Conservation (phyloP, 2,329 filamentous ascomycete genomes). For the Hypoxylon sp. region DNA sequence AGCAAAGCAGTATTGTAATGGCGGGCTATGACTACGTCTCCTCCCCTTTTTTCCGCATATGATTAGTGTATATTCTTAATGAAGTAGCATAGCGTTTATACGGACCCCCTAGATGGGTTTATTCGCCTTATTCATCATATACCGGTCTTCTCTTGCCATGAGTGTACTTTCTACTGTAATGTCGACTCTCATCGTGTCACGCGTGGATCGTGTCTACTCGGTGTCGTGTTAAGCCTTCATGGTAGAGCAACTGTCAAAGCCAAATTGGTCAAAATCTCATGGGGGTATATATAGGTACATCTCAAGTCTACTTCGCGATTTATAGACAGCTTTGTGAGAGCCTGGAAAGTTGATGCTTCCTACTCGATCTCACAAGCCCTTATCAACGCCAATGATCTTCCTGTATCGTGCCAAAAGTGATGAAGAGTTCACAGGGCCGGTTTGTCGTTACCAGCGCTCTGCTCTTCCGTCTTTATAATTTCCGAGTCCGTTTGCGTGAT, state of each 20-base stretch:
- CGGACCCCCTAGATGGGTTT: not conserved
- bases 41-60: not conserved
- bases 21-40: not conserved
- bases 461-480: slow-evolving; percentile 1
- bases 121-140: not conserved
- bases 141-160: too few species aligned
- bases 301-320: not conserved
- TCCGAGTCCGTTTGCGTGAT: slow-evolving; percentile 1
- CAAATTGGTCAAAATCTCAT: too few species aligned
- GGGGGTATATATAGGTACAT: not conserved
- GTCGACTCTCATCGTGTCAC: too few species aligned
- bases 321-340: not conserved
- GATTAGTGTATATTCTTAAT: slow-evolving; percentile 28
- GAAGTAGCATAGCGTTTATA: not conserved
- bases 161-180: too few species aligned
- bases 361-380: not conserved
- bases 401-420: not conserved
- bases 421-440: not conserved
- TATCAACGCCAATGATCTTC: not conserved
- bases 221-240: too few species aligned
- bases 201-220: too few species aligned
- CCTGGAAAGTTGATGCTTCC: not conserved
- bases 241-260: too few species aligned
- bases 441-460: slow-evolving; percentile 13
- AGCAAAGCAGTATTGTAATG: too few species aligned